phyloP scores from a whole-genome alignment of 148 eudicot species.

The Cornus kousa region DNA sequence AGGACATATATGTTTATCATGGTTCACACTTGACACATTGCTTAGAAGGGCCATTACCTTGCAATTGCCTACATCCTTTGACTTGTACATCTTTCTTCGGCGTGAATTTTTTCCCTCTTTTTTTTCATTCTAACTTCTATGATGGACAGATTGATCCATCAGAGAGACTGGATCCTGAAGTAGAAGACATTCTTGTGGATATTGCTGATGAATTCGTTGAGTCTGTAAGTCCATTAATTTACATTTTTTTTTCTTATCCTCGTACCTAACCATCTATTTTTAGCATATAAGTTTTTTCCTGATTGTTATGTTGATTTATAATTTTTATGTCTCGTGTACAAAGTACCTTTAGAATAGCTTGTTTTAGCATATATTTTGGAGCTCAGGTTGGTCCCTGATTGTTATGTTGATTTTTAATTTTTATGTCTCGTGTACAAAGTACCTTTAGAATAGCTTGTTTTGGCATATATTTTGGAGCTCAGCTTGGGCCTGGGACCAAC shows the following conservation, averaged over 20 bases:
- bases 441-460: neutral
- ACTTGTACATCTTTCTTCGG: neutral
- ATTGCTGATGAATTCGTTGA: constrained; percentile 96
- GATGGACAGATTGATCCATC: constrained; percentile 75
- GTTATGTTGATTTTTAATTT: neutral
- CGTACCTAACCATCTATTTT: neutral
- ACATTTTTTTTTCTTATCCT: neutral
- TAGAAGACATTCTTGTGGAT: constrained; percentile 86
- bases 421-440: neutral
- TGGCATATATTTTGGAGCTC: neutral
- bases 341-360: neutral
- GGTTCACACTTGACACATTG: neutral
- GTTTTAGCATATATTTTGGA: neutral
- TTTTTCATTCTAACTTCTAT: constrained; percentile 4
- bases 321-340: neutral
- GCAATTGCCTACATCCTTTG: neutral
- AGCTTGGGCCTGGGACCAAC: neutral
- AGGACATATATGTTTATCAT: neutral
- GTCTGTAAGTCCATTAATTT: constrained; percentile 56
- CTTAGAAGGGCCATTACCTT: neutral
- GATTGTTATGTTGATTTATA: neutral
- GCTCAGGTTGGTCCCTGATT: neutral
- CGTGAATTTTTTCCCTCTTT: neutral
- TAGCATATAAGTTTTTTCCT: neutral
- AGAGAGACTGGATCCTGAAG: constrained; percentile 83